Evolutionary conservation across 139 green algal genomes (phyloP).

Genomic region (Trebouxia sp.): DNA sequence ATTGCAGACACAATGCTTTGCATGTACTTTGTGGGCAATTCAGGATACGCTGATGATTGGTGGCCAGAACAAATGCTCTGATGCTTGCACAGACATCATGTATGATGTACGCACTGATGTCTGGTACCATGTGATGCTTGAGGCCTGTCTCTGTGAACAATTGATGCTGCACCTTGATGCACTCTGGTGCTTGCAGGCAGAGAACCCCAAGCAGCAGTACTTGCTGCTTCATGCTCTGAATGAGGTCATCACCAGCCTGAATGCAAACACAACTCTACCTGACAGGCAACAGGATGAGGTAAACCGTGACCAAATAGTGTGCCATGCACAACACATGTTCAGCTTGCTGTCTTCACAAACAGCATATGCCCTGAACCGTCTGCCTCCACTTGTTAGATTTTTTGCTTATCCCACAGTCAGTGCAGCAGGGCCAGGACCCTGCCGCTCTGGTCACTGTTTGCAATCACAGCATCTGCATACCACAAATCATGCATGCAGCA

Average conservation of each 20-base stretch:
- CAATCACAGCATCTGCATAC: too few relatives aligned
- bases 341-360: neutral
- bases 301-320: neutral
- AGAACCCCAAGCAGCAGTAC: slow-evolving; percentile 60
- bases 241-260: slow-evolving; percentile 77
- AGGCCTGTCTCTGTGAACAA: neutral
- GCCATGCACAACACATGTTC: neutral
- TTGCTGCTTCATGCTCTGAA: slow-evolving; percentile 78
- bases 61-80: too few relatives aligned
- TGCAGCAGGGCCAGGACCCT: too few relatives aligned
- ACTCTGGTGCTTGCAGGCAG: slow-evolving; percentile 22
- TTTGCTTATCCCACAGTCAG: too few relatives aligned
- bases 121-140: neutral
- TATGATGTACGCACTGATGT: neutral
- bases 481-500: too few relatives aligned
- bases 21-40: too few relatives aligned
- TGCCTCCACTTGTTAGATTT: neutral
- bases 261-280: neutral
- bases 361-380: neutral
- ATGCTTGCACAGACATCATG: too few relatives aligned
- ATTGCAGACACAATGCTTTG: too few relatives aligned
- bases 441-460: too few relatives aligned
- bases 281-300: slow-evolving; percentile 25
- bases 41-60: too few relatives aligned
- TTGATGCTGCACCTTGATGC: neutral